A percentile compares a stretch with the other conserved stretches of the same genome.
Conservation (phyloP, 768 basidiomycete species). For the Serendipita sp. region DNA sequence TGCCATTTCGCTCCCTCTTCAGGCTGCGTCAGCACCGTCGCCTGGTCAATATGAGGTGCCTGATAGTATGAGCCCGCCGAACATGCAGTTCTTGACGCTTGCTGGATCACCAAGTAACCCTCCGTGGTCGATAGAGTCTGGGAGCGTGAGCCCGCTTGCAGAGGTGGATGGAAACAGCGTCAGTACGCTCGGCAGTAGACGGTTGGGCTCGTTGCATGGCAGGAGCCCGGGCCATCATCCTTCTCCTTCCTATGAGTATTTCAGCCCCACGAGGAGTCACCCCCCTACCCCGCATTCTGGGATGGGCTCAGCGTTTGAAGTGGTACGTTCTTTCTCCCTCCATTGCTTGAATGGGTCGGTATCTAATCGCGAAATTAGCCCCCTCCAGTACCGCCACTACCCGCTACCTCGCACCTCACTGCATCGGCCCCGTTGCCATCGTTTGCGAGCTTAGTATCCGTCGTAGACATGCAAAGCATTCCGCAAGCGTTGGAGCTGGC, state of each 20-base stretch:
- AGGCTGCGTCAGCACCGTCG: constrained; percentile 25
- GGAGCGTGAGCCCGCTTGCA: constrained; percentile 22
- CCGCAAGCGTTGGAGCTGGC: background rate
- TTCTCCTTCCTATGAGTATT: constrained; percentile 31
- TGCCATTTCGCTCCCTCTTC: constrained; percentile 58
- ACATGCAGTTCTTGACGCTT: constrained; percentile 15
- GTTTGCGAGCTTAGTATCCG: constrained; percentile 68
- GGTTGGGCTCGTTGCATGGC: constrained; percentile 22
- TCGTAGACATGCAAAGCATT: constrained; percentile 54
- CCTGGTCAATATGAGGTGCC: constrained; percentile 4
- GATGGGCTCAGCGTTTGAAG: constrained; percentile 82
- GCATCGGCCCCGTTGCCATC: constrained; percentile 40
- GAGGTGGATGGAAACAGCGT: constrained; percentile 14
- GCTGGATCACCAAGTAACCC: constrained; percentile 15
- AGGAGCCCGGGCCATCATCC: constrained; percentile 31
- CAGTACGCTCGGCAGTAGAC: constrained; percentile 14
- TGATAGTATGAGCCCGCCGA: background rate
- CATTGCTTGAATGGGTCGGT: background rate
- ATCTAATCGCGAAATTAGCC: background rate
- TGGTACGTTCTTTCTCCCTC: constrained; percentile 43
- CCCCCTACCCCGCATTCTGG: constrained; percentile 45
- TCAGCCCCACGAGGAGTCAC: constrained; percentile 46
- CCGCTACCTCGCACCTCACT: background rate
- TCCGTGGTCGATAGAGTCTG: constrained; percentile 19
- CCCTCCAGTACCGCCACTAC: constrained; percentile 9